Evolutionary conservation across 176 grass and related monocot genomes (phyloP), one percentile per base, ranked within the genome.

Genomic region (Cymbopogon citratus): DNA sequence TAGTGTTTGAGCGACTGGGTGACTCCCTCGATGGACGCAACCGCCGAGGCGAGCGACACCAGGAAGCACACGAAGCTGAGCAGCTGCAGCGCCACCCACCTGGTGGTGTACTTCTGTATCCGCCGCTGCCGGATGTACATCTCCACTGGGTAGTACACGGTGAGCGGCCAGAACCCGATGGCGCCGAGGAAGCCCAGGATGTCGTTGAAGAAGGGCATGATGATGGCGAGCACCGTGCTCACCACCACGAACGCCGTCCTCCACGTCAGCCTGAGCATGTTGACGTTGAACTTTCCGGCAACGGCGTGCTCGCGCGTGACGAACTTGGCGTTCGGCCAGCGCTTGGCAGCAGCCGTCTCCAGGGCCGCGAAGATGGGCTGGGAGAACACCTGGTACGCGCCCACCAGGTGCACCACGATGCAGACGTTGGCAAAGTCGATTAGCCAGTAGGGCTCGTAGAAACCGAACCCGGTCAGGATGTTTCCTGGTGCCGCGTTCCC

Each of bases 131-230:
- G 80, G 78, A 98, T 98, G 71, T 95, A 98, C 90, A 98, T 98
- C 82, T 91, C 90, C 27, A 98, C 83, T 0, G 95, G 95, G 84
- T 91, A 98, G 83, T 94, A 94, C 23, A 98, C 92, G 12, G 92
- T 98, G 71, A 98, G 89, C 75, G 95, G 95, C 95, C 95, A 98
- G 86, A 98, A 98, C 25, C 88, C 95, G 71, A 95, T 23, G 65
- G 92, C 88, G 7, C 95, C 92, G 3, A 98, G 85, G 81, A 98
- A 98, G 0, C 87, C 84, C 5, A 98, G 78, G 43, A 98, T 84
- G 71, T 98, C 95, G 63, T 98, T 98, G 88, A 95, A 98, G 90
- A 98, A 98, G 0, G 95, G 92, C 92, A 98, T 82, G 5, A 91
- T 3, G 83, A 95, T 87, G 71, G 92, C 92, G 10, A 98, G 81